These are phyloP conservation scores for Penicillium dipodomyicola DNA, from an alignment of 495 filamentous ascomycete genomes.

Conservation along the genomic window DNA sequence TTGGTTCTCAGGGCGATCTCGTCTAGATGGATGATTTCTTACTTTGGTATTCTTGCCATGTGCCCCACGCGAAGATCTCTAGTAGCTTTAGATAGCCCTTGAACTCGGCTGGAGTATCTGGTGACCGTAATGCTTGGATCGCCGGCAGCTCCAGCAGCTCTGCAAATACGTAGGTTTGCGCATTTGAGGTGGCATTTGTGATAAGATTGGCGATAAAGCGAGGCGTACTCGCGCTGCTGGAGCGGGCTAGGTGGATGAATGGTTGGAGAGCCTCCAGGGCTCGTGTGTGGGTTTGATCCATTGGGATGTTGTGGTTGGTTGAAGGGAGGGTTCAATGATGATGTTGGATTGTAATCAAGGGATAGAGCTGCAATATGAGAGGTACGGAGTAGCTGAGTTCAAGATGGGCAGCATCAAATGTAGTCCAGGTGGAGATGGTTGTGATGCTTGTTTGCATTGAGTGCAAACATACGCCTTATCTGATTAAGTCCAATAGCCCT, in stretches of 20 bases:
- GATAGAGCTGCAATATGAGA: constrained; percentile 14
- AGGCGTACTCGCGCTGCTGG: constrained; percentile 67
- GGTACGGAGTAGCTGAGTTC: constrained; percentile 13
- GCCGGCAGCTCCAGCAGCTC: constrained; percentile 84
- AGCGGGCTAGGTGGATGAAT: constrained; percentile 82
- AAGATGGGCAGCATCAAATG: constrained; percentile 18
- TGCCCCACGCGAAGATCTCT: constrained; percentile 91
- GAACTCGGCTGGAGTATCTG: constrained; percentile 48
- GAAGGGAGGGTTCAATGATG: background rate
- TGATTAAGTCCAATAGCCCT: constrained; percentile 6
- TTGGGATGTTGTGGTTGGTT: constrained; percentile 26
- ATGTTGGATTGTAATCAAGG: background rate
- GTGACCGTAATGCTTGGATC: constrained; percentile 66
- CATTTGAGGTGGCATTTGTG: constrained; percentile 78
- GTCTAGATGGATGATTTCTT: background rate
- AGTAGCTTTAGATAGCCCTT: constrained; percentile 66
- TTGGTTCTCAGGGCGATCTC: no score
- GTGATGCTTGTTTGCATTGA: constrained; percentile 25
- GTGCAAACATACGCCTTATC: constrained; percentile 25
- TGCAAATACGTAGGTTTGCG: constrained; percentile 90
- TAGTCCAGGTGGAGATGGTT: constrained; percentile 5
- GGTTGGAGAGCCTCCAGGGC: constrained; percentile 86
- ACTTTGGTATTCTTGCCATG: constrained; percentile 75
- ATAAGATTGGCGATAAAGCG: constrained; percentile 84
- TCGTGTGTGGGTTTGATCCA: constrained; percentile 75